Conservation (phyloP, 177 flowering plant genomes). For the Vitis hybrid region DNA sequence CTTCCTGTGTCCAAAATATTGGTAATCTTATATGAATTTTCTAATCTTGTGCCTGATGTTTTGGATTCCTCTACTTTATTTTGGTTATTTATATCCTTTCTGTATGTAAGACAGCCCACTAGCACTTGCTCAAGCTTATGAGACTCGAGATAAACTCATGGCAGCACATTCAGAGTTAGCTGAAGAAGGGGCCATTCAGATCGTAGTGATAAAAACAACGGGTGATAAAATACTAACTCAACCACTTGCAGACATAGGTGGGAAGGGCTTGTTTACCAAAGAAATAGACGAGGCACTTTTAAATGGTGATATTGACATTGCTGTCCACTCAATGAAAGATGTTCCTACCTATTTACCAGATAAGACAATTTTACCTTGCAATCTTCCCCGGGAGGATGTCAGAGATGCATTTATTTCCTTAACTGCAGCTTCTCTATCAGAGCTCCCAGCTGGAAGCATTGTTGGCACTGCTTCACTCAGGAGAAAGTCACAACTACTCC, state of each 20-base stretch:
- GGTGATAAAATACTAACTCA: slow-evolving; percentile 88
- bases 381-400: slow-evolving; percentile 93
- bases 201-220: slow-evolving; percentile 90
- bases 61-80: background rate
- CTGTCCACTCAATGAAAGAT: slow-evolving; percentile 99
- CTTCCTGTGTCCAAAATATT: too few relatives aligned
- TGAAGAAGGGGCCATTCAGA: slow-evolving; percentile 91
- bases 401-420: slow-evolving; percentile 91
- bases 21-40: too few relatives aligned
- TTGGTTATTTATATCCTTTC: slow-evolving; percentile 10
- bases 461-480: slow-evolving; percentile 98
- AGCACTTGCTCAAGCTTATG: slow-evolving; percentile 97
- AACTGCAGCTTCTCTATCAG: slow-evolving; percentile 66
- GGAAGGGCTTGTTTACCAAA: slow-evolving; percentile 95
- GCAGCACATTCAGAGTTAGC: slow-evolving; percentile 73
- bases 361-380: slow-evolving; percentile 86
- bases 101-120: slow-evolving; percentile 81
- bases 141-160: slow-evolving; percentile 80
- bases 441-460: slow-evolving; percentile 83
- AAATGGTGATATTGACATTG: slow-evolving; percentile 83
- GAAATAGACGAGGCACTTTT: slow-evolving; percentile 96
- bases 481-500: slow-evolving; percentile 88
- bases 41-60: background rate
- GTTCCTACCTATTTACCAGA: slow-evolving; percentile 96
- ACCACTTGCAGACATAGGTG: slow-evolving; percentile 98